phyloP scores from a whole-genome alignment of 2,329 filamentous ascomycete species.

The Epicoccum sorghinum region DNA sequence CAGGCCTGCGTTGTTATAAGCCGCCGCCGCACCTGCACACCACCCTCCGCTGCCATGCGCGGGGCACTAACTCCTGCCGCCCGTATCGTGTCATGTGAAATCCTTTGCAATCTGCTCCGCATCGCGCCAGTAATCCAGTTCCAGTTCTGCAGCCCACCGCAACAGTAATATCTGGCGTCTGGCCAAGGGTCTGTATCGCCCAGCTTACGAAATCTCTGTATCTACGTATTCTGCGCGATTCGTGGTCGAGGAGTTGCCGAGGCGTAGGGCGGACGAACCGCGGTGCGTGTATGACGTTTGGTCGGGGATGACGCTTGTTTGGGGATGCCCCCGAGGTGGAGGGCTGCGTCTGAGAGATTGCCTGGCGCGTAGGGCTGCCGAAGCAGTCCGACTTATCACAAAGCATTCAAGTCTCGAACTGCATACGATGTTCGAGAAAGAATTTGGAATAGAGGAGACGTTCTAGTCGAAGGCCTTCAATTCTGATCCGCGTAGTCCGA shows the following conservation, averaged over 20 bases:
- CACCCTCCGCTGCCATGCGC: constrained; percentile 7
- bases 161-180: constrained; percentile 2
- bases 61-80: constrained; percentile 14
- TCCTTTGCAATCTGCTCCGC: constrained; percentile 1
- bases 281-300: constrained; percentile 12
- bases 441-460: too few relatives aligned
- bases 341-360: neutral
- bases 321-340: neutral
- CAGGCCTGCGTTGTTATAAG: constrained; percentile 6
- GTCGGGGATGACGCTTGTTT: constrained; percentile 8
- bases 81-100: constrained; percentile 20
- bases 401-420: constrained; percentile 4
- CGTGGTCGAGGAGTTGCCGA: constrained; percentile 7
- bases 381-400: constrained; percentile 13
- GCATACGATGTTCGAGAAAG: neutral
- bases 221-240: neutral
- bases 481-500: too few relatives aligned
- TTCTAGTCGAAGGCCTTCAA: too few relatives aligned
- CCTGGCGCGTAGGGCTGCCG: constrained; percentile 1
- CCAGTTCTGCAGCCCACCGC: too few relatives aligned
- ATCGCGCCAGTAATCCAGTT: neutral
- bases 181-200: constrained; percentile 7
- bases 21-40: neutral
- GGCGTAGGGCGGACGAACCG: constrained; percentile 10
- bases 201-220: constrained; percentile 11